Evolutionary conservation across 2,329 filamentous ascomycete genomes (phyloP), one percentile per base, ranked within the genome.

Genomic region (Fusarium sp.): DNA sequence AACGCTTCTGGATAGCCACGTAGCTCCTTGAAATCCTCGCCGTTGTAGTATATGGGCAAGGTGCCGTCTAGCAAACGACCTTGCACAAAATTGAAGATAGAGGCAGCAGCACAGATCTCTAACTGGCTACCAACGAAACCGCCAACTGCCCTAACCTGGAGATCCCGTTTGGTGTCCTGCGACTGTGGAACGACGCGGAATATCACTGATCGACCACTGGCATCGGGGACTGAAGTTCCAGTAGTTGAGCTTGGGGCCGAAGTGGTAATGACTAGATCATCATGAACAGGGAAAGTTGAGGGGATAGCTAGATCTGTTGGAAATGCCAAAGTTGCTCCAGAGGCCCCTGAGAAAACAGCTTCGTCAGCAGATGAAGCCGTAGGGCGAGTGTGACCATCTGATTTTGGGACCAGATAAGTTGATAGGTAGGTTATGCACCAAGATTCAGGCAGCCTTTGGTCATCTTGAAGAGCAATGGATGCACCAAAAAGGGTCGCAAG

Each of bases 381-480:
- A 8, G n/a, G 33, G 9, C n/a, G 31, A 26, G n/a, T 36, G 33
- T 52, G 33, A 36, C 5, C 17, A 10, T 13, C 12, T 13, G 31
- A 41, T 12, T 47, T 28, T 1, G 47, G 38, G 26, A 33, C 52
- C 13, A 68, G 33, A 36, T 36, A 36, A 22, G 49, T 52, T 36
- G 54, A 36, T 52, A 72, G 24, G 44, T 63, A 72, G 12, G 48
- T 68, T 36, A 72, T 38, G 8, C 48, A 64, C 13, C 20, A 47
- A 9, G 39, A 41, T 6, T 39, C 57, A 18, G 28, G 24, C 14
- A 36, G 13, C 0, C 18, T 9, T 6, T 44, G 38, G 3, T 3
- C 36, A 22, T 44, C 10, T 24, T 62, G 26, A n/a, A 54, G 20
- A 28, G 39, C 17, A 36, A 36, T 12, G 3, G 20, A 22, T 31